Conservation (phyloP, 305 asterid genomes). For the Fraxinus angustifolia region DNA sequence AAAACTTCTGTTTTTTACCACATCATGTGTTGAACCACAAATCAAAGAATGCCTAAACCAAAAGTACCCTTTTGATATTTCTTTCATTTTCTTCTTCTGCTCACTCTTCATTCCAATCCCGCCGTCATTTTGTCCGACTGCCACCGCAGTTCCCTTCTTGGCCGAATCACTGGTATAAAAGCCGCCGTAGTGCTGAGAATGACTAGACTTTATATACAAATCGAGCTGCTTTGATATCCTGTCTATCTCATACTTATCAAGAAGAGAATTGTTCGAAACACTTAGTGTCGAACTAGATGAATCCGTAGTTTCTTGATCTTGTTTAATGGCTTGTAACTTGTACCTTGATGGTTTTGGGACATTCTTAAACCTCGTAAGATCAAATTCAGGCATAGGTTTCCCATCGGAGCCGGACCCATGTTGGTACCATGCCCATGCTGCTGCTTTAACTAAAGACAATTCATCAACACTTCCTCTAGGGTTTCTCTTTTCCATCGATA, state of each 20-base stretch:
- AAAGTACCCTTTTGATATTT: constrained; percentile 6
- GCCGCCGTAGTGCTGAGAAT: constrained; percentile 9
- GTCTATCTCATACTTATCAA: constrained; percentile 61
- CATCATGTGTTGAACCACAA: constrained; percentile 35
- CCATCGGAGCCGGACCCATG: constrained; percentile 47
- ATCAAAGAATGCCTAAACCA: constrained; percentile 21
- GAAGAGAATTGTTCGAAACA: constrained; percentile 30
- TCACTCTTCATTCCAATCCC: background rate
- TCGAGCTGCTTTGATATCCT: constrained; percentile 59
- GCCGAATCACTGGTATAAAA: background rate
- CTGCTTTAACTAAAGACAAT: constrained; percentile 43
- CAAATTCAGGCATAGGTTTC: constrained; percentile 29
- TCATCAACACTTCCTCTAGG: constrained; percentile 29
- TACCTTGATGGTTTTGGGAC: constrained; percentile 49
- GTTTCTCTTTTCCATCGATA: constrained; percentile 32
- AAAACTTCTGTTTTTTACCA: constrained; percentile 17
- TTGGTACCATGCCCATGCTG: constrained; percentile 61
- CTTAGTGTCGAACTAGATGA: background rate
- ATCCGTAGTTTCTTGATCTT: background rate
- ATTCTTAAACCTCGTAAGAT: constrained; percentile 24
- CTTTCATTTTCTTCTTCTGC: constrained; percentile 12
- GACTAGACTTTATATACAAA: constrained; percentile 37
- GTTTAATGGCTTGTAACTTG: constrained; percentile 44
- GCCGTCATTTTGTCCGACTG: background rate
- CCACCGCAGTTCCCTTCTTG: background rate